These are phyloP conservation scores for Nakazawaea ambrosiae DNA, from an alignment of 805 yeast species.

Conservation along the genomic window DNA sequence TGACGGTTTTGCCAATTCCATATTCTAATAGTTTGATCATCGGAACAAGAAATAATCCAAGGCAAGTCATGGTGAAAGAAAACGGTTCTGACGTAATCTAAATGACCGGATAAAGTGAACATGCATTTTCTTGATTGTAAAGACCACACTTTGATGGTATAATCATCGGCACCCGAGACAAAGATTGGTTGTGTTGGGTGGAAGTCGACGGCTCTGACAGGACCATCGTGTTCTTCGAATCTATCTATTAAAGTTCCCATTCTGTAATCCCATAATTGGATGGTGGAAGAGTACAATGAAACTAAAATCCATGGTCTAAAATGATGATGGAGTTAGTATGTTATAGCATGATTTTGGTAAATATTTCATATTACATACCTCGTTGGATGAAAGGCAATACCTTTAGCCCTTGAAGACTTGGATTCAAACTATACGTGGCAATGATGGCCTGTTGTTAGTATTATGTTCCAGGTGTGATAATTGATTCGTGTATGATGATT, in stretches of 20 bases:
- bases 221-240: conserved; percentile 97
- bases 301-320: conserved; percentile 90
- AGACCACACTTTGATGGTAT: conserved; percentile 94
- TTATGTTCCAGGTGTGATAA: too few species aligned
- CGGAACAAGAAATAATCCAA: conserved; percentile 94
- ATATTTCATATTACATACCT: conserved; percentile 35
- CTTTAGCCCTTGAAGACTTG: conserved; percentile 95
- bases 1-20: conserved; percentile 99
- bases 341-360: not conserved
- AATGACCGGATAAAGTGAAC: conserved; percentile 87
- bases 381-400: conserved; percentile 94
- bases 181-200: conserved; percentile 98
- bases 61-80: conserved; percentile 94
- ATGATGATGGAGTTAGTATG: not conserved
- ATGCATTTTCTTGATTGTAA: conserved; percentile 84
- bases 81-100: conserved; percentile 92
- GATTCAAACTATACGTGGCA: conserved; percentile 82
- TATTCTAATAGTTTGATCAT: conserved; percentile 96
- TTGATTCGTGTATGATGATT: too few species aligned
- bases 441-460: too few species aligned
- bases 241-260: conserved; percentile 97
- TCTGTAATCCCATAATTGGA: conserved; percentile 98
- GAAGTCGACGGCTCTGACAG: conserved; percentile 91
- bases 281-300: conserved; percentile 94
- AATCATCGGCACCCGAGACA: conserved; percentile 97